Percentiles rank a stretch among this genome's conserved stretches.
Evolutionary conservation across 225 moss, liverwort and hornwort genomes (phyloP).

Genomic region (Straminergon stramineum): DNA sequence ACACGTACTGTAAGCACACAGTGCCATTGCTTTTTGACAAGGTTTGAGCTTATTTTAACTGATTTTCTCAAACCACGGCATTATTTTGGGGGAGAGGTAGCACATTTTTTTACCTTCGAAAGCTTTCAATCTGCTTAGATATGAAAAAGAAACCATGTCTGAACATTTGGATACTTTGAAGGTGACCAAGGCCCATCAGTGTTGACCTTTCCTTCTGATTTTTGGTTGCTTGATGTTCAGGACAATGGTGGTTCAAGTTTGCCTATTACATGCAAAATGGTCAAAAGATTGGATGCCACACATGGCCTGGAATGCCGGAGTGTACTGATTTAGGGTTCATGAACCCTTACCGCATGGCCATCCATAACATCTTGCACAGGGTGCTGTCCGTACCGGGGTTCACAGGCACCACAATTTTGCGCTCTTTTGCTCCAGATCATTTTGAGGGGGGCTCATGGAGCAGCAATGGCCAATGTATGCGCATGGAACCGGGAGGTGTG

Average conservation of each 20-base stretch:
- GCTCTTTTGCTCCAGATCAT: constrained; percentile 60
- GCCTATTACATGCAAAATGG: constrained; percentile 3
- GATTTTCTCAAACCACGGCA: too few relatives aligned
- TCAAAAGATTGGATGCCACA: constrained; percentile 46
- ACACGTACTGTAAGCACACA: too few relatives aligned
- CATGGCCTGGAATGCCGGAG: constrained; percentile 19
- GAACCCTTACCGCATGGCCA: constrained; percentile 23
- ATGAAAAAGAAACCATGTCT: neutral
- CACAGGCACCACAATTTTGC: constrained; percentile 41
- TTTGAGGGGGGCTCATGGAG: constrained; percentile 56
- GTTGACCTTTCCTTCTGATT: neutral
- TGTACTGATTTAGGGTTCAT: constrained; percentile 29
- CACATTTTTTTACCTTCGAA: neutral
- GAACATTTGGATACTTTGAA: neutral
- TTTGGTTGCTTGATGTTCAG: neutral
- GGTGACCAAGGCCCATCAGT: neutral
- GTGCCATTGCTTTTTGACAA: too few relatives aligned
- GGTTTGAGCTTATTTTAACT: too few relatives aligned
- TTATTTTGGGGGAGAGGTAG: too few relatives aligned
- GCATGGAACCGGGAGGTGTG: constrained; percentile 31
- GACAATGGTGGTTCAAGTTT: constrained; percentile 82
- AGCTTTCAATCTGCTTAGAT: too few relatives aligned
- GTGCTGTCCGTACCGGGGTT: constrained; percentile 16
- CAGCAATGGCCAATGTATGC: constrained; percentile 29
- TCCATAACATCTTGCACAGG: constrained; percentile 20